Percentiles rank a stretch among this genome's conserved stretches.
Evolutionary conservation across 495 filamentous ascomycete genomes (phyloP).

Genomic region (Daldinia vernicosa): DNA sequence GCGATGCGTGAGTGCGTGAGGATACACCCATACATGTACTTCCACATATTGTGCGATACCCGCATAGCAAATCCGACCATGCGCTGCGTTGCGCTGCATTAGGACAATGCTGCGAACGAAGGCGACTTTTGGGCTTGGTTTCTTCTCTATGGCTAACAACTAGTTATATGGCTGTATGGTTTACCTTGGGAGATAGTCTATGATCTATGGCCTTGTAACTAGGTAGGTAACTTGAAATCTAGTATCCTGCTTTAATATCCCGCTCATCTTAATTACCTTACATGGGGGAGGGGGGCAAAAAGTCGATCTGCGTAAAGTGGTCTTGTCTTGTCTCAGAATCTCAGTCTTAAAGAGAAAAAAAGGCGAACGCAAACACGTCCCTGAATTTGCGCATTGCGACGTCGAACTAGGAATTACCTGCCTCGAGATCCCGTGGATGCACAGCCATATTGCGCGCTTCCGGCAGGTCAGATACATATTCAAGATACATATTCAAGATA

Average conservation of each 20-base stretch:
- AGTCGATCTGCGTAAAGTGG: background rate
- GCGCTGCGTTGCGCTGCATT: slow-evolving; percentile 30
- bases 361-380: slow-evolving; percentile 19
- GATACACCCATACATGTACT: slow-evolving; percentile 32
- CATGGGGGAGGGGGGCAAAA: background rate
- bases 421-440: slow-evolving; percentile 35
- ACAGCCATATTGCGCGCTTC: slow-evolving; percentile 44
- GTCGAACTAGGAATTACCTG: slow-evolving; percentile 33
- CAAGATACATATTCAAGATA: background rate
- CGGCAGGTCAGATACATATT: slow-evolving; percentile 33
- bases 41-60: slow-evolving; percentile 33
- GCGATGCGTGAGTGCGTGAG: slow-evolving; percentile 12
- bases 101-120: slow-evolving; percentile 29
- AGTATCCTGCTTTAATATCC: slow-evolving; percentile 13
- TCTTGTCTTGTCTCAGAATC: background rate
- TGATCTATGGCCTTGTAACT: no score
- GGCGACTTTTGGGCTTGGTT: background rate
- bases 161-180: no score
- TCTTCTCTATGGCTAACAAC: background rate
- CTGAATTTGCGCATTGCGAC: slow-evolving; percentile 44
- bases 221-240: background rate
- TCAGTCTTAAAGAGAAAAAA: background rate
- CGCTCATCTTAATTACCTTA: slow-evolving; percentile 10
- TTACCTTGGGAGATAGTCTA: no score
- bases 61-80: slow-evolving; percentile 37